Evolutionary conservation across 208 protist genomes (phyloP).

Genomic region (Acanthamoeba lenticulata): DNA sequence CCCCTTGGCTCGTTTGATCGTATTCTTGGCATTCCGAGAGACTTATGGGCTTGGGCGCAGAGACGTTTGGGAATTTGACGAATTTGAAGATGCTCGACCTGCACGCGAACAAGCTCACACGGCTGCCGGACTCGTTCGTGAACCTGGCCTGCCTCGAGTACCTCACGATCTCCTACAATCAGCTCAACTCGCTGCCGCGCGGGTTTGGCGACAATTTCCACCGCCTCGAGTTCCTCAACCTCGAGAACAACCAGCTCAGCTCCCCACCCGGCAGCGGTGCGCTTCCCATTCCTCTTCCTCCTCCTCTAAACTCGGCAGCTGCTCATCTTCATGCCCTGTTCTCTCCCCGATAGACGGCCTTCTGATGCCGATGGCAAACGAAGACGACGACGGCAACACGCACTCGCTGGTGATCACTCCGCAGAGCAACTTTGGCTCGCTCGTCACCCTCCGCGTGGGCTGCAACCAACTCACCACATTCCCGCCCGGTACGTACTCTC

Average conservation of each 20-base stretch:
- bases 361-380: slow-evolving; percentile 47
- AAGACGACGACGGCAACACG: slow-evolving; percentile 31
- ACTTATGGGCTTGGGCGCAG: neutral
- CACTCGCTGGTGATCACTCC: slow-evolving; percentile 26
- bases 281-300: too few relatives aligned
- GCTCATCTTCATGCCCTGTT: neutral
- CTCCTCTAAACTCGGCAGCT: neutral
- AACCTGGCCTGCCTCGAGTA: slow-evolving; percentile 24
- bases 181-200: neutral
- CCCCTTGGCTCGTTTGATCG: neutral
- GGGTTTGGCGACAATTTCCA: slow-evolving; percentile 56
- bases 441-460: slow-evolving; percentile 10
- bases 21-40: neutral
- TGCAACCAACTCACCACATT: slow-evolving; percentile 58
- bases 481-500: neutral
- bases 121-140: slow-evolving; percentile 49
- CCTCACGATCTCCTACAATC: slow-evolving; percentile 37
- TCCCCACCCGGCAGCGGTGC: slow-evolving; percentile 14
- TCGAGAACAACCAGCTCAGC: slow-evolving; percentile 67
- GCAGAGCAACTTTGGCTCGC: neutral
- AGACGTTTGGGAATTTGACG: slow-evolving; percentile 37
- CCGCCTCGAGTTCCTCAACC: slow-evolving; percentile 58
- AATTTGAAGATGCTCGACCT: slow-evolving; percentile 54
- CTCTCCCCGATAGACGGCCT: neutral
- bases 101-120: slow-evolving; percentile 44